These are phyloP conservation scores for Fraxinus platypoda DNA, from an alignment of 305 asterid genomes.

Conservation along the genomic window DNA sequence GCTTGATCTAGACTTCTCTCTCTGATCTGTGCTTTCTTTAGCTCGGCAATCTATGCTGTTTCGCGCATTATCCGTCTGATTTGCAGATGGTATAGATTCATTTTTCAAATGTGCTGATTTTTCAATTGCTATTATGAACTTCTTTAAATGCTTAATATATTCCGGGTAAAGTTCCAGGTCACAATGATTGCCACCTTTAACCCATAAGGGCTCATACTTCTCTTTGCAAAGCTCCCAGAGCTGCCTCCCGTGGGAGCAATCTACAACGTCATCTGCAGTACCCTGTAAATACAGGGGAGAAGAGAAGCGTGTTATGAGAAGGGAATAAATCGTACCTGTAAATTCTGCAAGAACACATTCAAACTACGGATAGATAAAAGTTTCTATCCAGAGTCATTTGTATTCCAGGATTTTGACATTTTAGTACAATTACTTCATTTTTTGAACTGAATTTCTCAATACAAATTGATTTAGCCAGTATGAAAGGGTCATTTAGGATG, in stretches of 20 bases:
- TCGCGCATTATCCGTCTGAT: constrained; percentile 50
- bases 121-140: constrained; percentile 75
- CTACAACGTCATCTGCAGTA: constrained; percentile 87
- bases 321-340: constrained; percentile 1
- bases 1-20: constrained; percentile 74
- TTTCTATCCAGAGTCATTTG: neutral
- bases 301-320: neutral
- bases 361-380: neutral
- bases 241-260: constrained; percentile 85
- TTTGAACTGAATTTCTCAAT: neutral
- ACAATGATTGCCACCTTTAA: constrained; percentile 89
- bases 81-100: constrained; percentile 35
- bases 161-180: constrained; percentile 92
- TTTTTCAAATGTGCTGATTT: constrained; percentile 57
- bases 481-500: neutral
- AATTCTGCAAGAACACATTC: neutral
- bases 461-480: neutral
- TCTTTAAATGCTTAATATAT: constrained; percentile 83
- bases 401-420: neutral
- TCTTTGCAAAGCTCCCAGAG: constrained; percentile 89
- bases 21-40: constrained; percentile 68
- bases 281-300: constrained; percentile 44
- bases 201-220: constrained; percentile 92
- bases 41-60: constrained; percentile 77
- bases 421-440: neutral